Evolutionary conservation across 2,329 filamentous ascomycete genomes (phyloP), one percentile per base, ranked within the genome.

Genomic region (Diaporthe batatas): DNA sequence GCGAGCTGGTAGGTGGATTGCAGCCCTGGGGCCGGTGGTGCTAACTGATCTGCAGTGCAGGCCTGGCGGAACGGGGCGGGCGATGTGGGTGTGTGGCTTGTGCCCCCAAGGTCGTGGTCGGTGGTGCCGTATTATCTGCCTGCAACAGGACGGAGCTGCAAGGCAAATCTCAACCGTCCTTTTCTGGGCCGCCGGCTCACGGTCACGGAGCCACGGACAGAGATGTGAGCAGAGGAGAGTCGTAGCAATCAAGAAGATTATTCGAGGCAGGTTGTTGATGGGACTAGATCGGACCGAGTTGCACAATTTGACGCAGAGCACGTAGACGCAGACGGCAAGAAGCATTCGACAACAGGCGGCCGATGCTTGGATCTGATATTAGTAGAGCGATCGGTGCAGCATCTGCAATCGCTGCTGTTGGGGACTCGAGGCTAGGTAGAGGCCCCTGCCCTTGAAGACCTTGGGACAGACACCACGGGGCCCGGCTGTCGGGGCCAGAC

Each of bases 311-410:
- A 65, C 51, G 59, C 59, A 29, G 51, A 47, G 44, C 59, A 51
- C 6, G 34, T 11, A 36, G 34, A 36, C 34, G 34, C 34, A 36
- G 34, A 36, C 36, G 36, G 59, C 42, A 49, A 32, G 42, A 47
- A 65, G 59, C 42, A 47, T 18, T 36, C 44, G 23, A 65, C 59
- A 23, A 42, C 68, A 42, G 57, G 54, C n/a, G 32, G 59, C 29
- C 29, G 68, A 58, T 62, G 68, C 55, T 23, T 29, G 55, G 55
- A 70, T 70, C 68, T 62, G 68, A 70, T 51, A 16, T 70, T 59
- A 23, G 23, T 10, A 70, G 55, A 53, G 68, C 44, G 68, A 70
- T 70, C 68, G 68, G 44, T 62, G 68, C 59, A 34, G 3, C 44
- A 51, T 51, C 59, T 65, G 44, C 59, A 49, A 65, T 51, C 29